Base-by-base conservation (phyloP, 108 stramenopile genomes). In the Cyclotella baltica region DNA sequence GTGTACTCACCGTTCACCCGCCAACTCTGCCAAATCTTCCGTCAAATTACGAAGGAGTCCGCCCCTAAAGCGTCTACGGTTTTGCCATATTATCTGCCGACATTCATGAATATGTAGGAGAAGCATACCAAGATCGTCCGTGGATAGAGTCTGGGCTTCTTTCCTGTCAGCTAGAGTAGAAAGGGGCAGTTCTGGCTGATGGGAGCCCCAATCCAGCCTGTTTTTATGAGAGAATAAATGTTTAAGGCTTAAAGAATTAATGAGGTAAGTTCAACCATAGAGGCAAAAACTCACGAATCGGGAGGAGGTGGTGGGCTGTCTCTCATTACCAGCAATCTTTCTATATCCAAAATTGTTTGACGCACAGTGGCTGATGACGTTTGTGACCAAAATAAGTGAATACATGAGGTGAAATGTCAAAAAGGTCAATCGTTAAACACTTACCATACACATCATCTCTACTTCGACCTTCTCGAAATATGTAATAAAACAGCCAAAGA, bases 71-170 rank as follows among this genome's bases (percentile, higher is more conserved):
- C 96, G 89, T 33, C 87, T 57, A 34, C 85, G 86, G 51, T 89
- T 88, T 62, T 83, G 73, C 93, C 93, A 94, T 23, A 96, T 68
- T 11, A 95, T 88, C 10, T 85, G 87, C 51, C 92, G 83, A 13
- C 90, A 86, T 53, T 93, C 92, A 63, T 96, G 96, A 53, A 96
- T 88, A 68, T 91, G 92, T 0, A 96, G 78, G 84, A 96, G 93
- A 11, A 96, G 70, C 96, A 96, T 96, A 5, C 96, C 96, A 10
- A 93, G 77, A 72, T 96, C 96, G 52, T 93, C 92, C 13, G 92
- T 71, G n/a, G 82, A 67, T 3, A 83, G 58, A 16, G 75, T 76
- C 67, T 76, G 75, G 31, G 63, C 37, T 43, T 55, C 83, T 27
- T 64, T 40, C 1, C 56, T 47, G 18, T 56, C 62, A 25, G 23